Base-by-base conservation (phyloP, 441 rosid genomes). In the Geranium incanum region DNA sequence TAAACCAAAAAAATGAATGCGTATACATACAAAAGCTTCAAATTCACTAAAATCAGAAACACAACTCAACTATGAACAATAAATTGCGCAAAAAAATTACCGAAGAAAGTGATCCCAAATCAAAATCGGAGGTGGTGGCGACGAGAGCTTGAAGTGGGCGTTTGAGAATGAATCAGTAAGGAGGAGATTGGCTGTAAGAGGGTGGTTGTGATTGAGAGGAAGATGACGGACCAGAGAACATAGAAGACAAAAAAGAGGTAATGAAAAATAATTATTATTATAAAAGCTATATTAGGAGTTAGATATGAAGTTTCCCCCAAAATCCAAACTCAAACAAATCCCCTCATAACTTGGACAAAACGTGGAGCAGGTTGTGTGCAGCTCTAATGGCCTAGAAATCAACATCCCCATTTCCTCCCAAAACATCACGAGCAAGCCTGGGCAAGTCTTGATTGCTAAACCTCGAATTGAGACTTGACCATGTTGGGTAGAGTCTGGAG, bases 301-400 rank as follows among this genome's bases (percentile, higher is more conserved):
- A 0, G 5, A 38, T 38, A 38, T 38, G 4, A 38, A 55, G 11
- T 80, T 86, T 72, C 74, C 84, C 43, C 67, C 77, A 7, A 82
- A 86, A 73, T 76, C 84, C 80, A 86, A 73, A 73, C 67, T 76
- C 59, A 85, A 77, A 50, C 77, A 75, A 74, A 78, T 71, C 81
- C 86, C 73, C 18, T 82, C 81, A 21, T 67, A 69, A 36, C 71
- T 80, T 78, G 68, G 93, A 81, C 84, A 88, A 12, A 74, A 39
- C 78, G 41, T 85, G 90, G 71, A 88, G 84, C 93, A 92, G 87
- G 76, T 85, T 74, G 15, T 77, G 86, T 39, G 97, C 96, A 71
- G 85, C 87, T 67, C 74, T 85, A 75, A 72, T 74, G 23, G 83
- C 97, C 97, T 94, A 89, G 65, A 89, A 88, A 70, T 88, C 91